Evolutionary conservation across 2,329 filamentous ascomycete genomes (phyloP).

Genomic region (Fusarium humuli): DNA sequence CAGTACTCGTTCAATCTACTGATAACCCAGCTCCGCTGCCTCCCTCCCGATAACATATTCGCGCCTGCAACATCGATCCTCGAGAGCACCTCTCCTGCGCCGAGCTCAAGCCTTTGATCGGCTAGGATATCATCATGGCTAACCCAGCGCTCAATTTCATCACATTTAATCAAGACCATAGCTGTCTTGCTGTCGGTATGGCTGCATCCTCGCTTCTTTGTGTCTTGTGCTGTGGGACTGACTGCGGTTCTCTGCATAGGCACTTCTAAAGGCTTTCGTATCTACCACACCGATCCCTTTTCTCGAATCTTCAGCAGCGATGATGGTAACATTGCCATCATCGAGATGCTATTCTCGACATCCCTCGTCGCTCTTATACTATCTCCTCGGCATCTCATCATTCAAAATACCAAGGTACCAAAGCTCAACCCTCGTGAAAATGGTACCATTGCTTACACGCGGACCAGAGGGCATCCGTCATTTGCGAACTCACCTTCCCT

Average conservation of each 20-base stretch:
- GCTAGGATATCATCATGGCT: constrained; percentile 64
- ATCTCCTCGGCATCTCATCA: constrained; percentile 90
- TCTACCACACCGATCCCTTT: constrained; percentile 97
- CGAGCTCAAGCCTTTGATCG: not conserved
- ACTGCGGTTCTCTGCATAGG: constrained; percentile 60
- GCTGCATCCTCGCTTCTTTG: constrained; percentile 31
- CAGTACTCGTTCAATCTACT: not conserved
- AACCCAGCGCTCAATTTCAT: constrained; percentile 91
- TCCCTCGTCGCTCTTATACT: constrained; percentile 94
- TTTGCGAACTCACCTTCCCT: constrained; percentile 98
- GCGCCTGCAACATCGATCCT: not conserved
- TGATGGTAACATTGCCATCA: constrained; percentile 93
- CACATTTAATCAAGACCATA: constrained; percentile 99
- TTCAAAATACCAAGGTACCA: constrained; percentile 93
- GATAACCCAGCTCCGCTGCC: constrained; percentile 3
- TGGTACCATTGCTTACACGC: constrained; percentile 30
- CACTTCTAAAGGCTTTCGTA: constrained; percentile 92
- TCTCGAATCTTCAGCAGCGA: constrained; percentile 94
- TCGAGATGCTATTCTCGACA: constrained; percentile 99
- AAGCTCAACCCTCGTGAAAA: not conserved
- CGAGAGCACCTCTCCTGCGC: not conserved
- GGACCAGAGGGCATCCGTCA: constrained; percentile 75
- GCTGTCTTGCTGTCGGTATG: constrained; percentile 92
- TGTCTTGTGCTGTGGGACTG: constrained; percentile 12
- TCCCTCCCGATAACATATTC: constrained; percentile 1